Base-by-base conservation (phyloP, 345 rosid genomes). In the Balakata baccata region DNA sequence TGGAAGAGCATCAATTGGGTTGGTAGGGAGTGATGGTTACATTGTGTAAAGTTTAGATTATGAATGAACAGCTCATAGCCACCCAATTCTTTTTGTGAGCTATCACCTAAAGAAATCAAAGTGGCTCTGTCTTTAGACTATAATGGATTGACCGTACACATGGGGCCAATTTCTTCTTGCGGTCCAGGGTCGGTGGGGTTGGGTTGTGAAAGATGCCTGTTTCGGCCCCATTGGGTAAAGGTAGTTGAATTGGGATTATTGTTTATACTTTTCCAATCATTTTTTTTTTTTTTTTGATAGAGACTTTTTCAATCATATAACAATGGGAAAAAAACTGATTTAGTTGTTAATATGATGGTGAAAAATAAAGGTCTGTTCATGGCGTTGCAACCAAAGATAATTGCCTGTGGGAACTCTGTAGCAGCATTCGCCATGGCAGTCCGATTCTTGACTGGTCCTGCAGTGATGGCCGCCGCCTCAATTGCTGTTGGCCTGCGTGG, bases 391-490 rank as follows among this genome's bases (percentile, higher is more conserved):
- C 82, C 82, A 5, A 80, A 80, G 74, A 46, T 80, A 34, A 75
- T 80, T 38, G 82, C 82, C 0, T 80, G 82, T 54, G 82, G 82
- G 43, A 80, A 80, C 18, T 71, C 76, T 0, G 82, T 80, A 0
- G 82, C 82, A 0, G 63, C 79, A 5, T 80, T 80, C 11, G 79
- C 82, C 54, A 80, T 80, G 82, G 82, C 82, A 2, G 82, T 80
- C 23, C 57, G 82, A 41, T 80, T 80, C 70, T 47, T 80, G 23
- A 80, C 82, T 20, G 82, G 82, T 57, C 82, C 82, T 16, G 82
- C 82, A 3, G 82, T 80, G 13, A 80, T 80, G 82, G 82, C 82
- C 12, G 82, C 82, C 0, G 79, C 82, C 23, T 80, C 82, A n/a
- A 80, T 80, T 22, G 82, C 82, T 4, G 77, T 80, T 56, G 82